Percentiles rank a stretch among this genome's conserved stretches.
phyloP scores from a whole-genome alignment of 176 grass and related monocot species.

The Ampelocalamus luodianensis region DNA sequence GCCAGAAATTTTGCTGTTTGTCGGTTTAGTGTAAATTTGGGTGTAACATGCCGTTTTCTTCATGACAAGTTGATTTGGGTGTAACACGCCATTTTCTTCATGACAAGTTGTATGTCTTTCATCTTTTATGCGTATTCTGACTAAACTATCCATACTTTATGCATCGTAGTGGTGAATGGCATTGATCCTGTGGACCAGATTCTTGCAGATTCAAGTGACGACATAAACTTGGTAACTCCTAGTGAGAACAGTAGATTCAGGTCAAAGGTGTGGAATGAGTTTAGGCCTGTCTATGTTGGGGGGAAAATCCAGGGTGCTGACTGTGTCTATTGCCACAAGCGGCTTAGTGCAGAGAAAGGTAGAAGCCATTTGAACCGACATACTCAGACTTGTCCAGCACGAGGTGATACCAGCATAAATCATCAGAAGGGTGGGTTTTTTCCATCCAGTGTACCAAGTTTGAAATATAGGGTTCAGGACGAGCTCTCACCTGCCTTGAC shows the following conservation, averaged over 20 bases:
- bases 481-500: slow-evolving; percentile 63
- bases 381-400: slow-evolving; percentile 48
- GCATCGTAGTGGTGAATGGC: slow-evolving; percentile 33
- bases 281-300: slow-evolving; percentile 54
- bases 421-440: slow-evolving; percentile 36
- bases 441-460: slow-evolving; percentile 34
- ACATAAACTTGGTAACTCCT: slow-evolving; percentile 35
- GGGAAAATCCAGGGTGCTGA: slow-evolving; percentile 59
- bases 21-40: neutral
- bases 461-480: slow-evolving; percentile 48
- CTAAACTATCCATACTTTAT: slow-evolving; percentile 31
- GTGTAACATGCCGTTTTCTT: neutral
- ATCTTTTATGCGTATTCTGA: slow-evolving; percentile 28
- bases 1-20: slow-evolving; percentile 11
- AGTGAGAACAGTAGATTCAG: slow-evolving; percentile 54
- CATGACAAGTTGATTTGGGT: slow-evolving; percentile 7
- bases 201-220: slow-evolving; percentile 51
- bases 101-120: neutral
- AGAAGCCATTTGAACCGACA: slow-evolving; percentile 58
- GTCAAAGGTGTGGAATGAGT: slow-evolving; percentile 60
- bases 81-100: neutral
- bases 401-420: slow-evolving; percentile 30
- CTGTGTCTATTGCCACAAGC: slow-evolving; percentile 58
- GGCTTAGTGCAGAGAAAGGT: slow-evolving; percentile 54
- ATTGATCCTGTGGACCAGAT: slow-evolving; percentile 37